phyloP scores from a whole-genome alignment of 176 grass and related monocot genomes.

The Aegilops umbellulata region DNA sequence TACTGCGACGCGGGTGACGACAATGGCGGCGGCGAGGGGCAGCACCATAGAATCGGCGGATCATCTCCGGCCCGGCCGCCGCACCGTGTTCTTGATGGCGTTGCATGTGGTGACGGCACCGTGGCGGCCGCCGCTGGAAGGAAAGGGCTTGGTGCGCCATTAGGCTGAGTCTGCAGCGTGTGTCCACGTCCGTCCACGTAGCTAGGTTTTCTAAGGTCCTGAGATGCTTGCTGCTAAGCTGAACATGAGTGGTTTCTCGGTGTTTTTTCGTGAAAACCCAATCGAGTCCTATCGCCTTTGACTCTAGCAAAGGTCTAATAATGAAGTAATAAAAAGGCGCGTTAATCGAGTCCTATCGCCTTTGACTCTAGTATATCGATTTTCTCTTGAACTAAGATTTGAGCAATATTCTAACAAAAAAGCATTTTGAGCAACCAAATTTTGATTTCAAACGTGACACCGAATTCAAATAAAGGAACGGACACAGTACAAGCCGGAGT shows the following conservation, averaged over 20 bases:
- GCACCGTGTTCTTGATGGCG: background rate
- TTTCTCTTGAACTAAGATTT: too few relatives aligned
- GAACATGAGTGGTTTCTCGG: background rate
- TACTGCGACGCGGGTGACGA: slow-evolving; percentile 47
- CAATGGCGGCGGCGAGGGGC: background rate
- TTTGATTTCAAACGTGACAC: too few relatives aligned
- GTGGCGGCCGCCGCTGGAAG: background rate
- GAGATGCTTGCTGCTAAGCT: background rate
- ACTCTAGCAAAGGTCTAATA: too few relatives aligned
- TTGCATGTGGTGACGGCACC: background rate
- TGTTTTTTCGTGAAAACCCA: too few relatives aligned
- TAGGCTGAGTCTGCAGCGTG: background rate
- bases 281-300: too few relatives aligned
- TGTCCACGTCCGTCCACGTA: background rate
- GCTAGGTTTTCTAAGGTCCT: background rate
- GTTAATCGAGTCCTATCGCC: too few relatives aligned
- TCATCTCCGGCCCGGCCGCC: background rate
- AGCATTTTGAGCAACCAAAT: too few relatives aligned
- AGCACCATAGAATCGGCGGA: background rate
- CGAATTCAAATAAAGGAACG: too few relatives aligned
- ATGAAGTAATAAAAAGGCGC: too few relatives aligned
- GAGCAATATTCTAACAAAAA: too few relatives aligned
- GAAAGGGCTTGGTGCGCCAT: background rate
- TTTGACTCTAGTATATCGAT: too few relatives aligned
- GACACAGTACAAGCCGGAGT: too few relatives aligned